Evolutionary conservation across 106 monocot species (phyloP).

Genomic region (Phalaenopsis equestris): DNA sequence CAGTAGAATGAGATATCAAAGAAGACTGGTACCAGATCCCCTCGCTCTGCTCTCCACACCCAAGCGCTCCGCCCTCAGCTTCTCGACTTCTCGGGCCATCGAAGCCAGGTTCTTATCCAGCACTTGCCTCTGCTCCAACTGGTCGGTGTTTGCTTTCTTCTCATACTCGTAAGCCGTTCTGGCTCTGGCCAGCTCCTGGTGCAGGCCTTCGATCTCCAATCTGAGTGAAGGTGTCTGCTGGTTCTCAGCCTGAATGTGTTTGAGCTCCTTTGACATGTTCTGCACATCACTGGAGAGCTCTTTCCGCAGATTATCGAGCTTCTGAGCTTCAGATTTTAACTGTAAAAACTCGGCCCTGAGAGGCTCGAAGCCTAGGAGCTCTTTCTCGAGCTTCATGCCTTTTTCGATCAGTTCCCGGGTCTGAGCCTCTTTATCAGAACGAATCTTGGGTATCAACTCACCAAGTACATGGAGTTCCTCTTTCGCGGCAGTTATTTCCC

Average conservation of each 20-base stretch:
- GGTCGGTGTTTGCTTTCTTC: constrained; percentile 44
- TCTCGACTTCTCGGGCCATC: constrained; percentile 65
- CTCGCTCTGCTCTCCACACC: constrained; percentile 22
- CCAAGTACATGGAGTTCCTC: constrained; percentile 33
- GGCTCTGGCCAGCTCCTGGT: constrained; percentile 32
- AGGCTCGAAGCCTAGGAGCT: constrained; percentile 40
- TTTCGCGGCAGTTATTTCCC: constrained; percentile 22
- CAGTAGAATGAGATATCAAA: background rate
- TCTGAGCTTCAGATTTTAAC: constrained; percentile 31
- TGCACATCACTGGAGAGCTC: constrained; percentile 38
- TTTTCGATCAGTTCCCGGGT: constrained; percentile 44
- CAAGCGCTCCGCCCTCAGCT: constrained; percentile 38
- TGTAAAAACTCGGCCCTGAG: constrained; percentile 33
- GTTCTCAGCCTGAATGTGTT: constrained; percentile 33
- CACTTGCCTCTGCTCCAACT: constrained; percentile 43
- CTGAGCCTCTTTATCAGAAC: constrained; percentile 49
- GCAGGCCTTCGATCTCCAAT: constrained; percentile 32
- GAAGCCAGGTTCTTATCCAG: constrained; percentile 63
- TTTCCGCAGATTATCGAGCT: constrained; percentile 22
- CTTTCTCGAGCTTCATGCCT: constrained; percentile 44
- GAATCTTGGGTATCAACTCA: constrained; percentile 31
- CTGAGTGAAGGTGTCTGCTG: constrained; percentile 29
- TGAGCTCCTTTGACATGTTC: constrained; percentile 33
- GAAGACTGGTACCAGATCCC: constrained; percentile 28
- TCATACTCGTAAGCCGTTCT: constrained; percentile 42